Evolutionary conservation across 2,329 filamentous ascomycete genomes (phyloP), one percentile per base, ranked within the genome.

Genomic region (Aspergillus udagawae): DNA sequence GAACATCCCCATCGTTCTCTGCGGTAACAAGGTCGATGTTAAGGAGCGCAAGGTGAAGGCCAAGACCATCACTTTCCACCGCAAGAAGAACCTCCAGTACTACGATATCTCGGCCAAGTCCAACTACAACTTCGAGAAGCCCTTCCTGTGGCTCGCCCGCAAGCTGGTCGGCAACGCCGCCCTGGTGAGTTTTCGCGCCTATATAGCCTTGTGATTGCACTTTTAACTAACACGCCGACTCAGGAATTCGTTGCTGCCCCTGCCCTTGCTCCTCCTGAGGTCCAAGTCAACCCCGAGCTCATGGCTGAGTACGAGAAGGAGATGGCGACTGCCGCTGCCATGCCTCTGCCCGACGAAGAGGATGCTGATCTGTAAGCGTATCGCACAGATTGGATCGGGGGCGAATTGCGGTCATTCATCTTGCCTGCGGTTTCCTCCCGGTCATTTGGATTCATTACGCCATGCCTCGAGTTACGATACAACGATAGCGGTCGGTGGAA

Each of bases 11-110:
- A 97, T 99, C 73, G 94, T 97, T 72, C 90, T 99, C 65, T 92
- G 88, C 79, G 93, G 93, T 75, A 99, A 99, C 90, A 99, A 99
- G 87, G 93, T 99, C 78, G 93, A 99, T 74, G 94, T 99, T 66
- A 99, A 99, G 90, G 94, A 99, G 87, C 91, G 94, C 80, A 99
- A 99, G 84, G 94, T 99, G 77, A 99, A 99, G 88, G 94, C 94
- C 76, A 99, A 99, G 91, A 95, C 93, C 77, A 99, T 99, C 81
- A 99, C 94, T 67, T 99, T 99, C 90, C 94, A 99, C 86, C 91
- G 94, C 82, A 99, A 99, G 91, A 99, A 99, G 89, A 99, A 97
- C 82, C 88, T 99, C 53, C 94, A 99, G 82, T 99, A 97, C 87
- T 99, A 99, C 86, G 94, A 97, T 72, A 97, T 97, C 78, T 97